Base-by-base conservation (phyloP, 2,329 filamentous ascomycete genomes). In the Alternaria sp. region DNA sequence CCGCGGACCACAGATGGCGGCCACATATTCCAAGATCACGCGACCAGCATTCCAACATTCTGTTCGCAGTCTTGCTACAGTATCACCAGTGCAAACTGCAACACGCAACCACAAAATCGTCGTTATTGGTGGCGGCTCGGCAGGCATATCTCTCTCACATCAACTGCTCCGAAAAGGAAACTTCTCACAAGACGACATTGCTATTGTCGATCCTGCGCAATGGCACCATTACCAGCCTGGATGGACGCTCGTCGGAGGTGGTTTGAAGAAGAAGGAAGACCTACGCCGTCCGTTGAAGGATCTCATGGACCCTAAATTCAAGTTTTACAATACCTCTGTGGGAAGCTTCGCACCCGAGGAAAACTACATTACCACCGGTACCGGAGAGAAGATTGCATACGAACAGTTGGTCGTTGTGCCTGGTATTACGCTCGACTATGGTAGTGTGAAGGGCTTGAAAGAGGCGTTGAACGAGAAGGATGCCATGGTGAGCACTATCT, bases 191-290 rank as follows among this genome's bases (percentile, higher is more conserved):
- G 81, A 87, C 32, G 88, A 91, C 61, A 89, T 91, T 61, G 88
- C 88, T 28, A 69, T 91, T 26, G 78, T 91, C 43, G 88, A 91
- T 64, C 88, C 88, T 0, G 83, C 88, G 1, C 72, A 78, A 64
- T 88, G 83, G 81, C 88, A 91, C 71, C 83, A 91, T 78, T 91
- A 90, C 73, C 88, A 91, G 74, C 87, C 88, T 1, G 88, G 88
- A 54, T 91, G 88, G 88, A 91, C 89, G 2, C 81, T 91, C 1
- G 88, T 90, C 2, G 88, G 88, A 43, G 88, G 86, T 39, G 88
- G 88, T 4, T 81, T 91, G 39, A 90, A 90, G 76, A 83, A 80
- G 47, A 88, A 87, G 71, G 80, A 88, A 63, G 83, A 88, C 24
- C 77, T 90, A 57, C 82, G 83, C 47, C 76, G 79, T 57, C 84